A percentile compares a stretch with the other conserved stretches of the same genome.
These are phyloP conservation scores for Cairneyella variabilis DNA, from an alignment of 495 filamentous ascomycete genomes.

Conservation along the genomic window DNA sequence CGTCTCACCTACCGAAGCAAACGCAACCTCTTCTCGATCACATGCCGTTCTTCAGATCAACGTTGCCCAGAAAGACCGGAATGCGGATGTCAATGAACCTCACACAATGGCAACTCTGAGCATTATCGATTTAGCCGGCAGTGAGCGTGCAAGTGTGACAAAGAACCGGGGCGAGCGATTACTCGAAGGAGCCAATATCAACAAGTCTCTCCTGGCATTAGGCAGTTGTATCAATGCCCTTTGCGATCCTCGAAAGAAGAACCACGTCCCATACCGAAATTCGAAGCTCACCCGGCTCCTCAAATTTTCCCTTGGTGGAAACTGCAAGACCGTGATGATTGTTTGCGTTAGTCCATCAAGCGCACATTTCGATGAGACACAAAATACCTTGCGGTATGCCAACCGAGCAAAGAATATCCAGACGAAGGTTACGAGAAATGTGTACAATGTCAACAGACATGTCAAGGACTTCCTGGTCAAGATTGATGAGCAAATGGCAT, in stretches of 20 bases:
- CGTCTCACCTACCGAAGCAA: slow-evolving; percentile 95
- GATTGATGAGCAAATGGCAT: slow-evolving; percentile 90
- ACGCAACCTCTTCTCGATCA: slow-evolving; percentile 95
- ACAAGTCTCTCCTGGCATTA: slow-evolving; percentile 91
- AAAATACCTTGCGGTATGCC: slow-evolving; percentile 96
- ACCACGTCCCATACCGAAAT: slow-evolving; percentile 96
- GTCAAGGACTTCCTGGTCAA: slow-evolving; percentile 98
- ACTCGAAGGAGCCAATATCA: slow-evolving; percentile 96
- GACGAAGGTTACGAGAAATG: slow-evolving; percentile 96
- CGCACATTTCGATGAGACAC: slow-evolving; percentile 96
- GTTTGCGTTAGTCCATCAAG: slow-evolving; percentile 97
- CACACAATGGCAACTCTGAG: slow-evolving; percentile 97
- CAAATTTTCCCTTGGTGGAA: slow-evolving; percentile 95
- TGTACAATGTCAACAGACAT: slow-evolving; percentile 98
- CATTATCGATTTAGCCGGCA: slow-evolving; percentile 96
- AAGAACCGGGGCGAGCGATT: slow-evolving; percentile 93
- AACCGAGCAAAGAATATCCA: slow-evolving; percentile 99
- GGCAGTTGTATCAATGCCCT: slow-evolving; percentile 99
- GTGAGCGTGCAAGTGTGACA: slow-evolving; percentile 92
- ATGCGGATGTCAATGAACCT: slow-evolving; percentile 89
- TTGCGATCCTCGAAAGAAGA: slow-evolving; percentile 87
- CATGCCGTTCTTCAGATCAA: slow-evolving; percentile 99
- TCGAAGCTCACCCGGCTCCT: slow-evolving; percentile 94
- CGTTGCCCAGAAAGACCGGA: slow-evolving; percentile 87
- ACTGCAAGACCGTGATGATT: slow-evolving; percentile 99